These are phyloP conservation scores for Haplosporangium sp. DNA, from an alignment of 371 early-diverging fungal genomes.

Conservation along the genomic window DNA sequence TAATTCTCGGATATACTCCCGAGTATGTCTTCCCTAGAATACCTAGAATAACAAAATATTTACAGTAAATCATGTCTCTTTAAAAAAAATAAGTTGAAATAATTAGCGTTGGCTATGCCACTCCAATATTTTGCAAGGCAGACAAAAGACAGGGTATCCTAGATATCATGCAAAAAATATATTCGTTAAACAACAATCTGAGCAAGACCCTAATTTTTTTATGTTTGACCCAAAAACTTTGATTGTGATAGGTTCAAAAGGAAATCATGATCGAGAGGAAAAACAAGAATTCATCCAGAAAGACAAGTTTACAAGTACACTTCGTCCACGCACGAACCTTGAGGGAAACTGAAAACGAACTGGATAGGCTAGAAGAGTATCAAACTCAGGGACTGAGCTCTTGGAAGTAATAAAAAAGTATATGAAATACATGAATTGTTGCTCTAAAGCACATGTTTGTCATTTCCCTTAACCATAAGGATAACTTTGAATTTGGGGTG, in stretches of 20 bases:
- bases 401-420: not conserved
- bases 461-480: not conserved
- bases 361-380: not conserved
- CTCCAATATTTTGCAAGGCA: too few species aligned
- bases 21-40: not conserved
- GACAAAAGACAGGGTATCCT: not conserved
- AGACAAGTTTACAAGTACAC: too few species aligned
- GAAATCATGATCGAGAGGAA: not conserved
- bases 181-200: not conserved
- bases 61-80: too few species aligned
- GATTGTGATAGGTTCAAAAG: not conserved
- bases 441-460: not conserved
- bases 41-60: too few species aligned
- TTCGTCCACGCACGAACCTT: not conserved
- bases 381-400: not conserved
- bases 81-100: too few species aligned
- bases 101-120: too few species aligned
- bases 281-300: not conserved
- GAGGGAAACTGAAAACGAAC: not conserved
- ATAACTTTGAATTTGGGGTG: not conserved
- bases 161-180: not conserved
- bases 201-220: slow-evolving; percentile 6
- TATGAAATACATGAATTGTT: not conserved
- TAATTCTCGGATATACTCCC: not conserved
- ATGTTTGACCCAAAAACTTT: not conserved